Conservation (phyloP, 495 filamentous ascomycete genomes). For the Aspergillus kassunensis region DNA sequence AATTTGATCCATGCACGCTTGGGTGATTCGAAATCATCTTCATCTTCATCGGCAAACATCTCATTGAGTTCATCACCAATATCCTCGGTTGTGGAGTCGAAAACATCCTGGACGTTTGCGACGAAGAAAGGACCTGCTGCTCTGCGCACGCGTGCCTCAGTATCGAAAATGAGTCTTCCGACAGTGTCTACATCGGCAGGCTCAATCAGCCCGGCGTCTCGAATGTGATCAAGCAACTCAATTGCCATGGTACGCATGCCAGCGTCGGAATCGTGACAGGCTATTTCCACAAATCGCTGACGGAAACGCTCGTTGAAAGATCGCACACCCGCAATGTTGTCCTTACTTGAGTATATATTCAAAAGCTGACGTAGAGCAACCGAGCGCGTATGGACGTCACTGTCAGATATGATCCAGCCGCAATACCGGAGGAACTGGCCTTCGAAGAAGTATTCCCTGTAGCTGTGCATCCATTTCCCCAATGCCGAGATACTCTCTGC, state of each 20-base stretch:
- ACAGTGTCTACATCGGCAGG: slow-evolving; percentile 84
- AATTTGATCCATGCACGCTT: slow-evolving; percentile 82
- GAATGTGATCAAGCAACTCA: slow-evolving; percentile 72
- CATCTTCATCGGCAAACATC: slow-evolving; percentile 53
- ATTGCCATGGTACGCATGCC: slow-evolving; percentile 73
- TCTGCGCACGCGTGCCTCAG: slow-evolving; percentile 76
- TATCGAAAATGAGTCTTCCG: slow-evolving; percentile 81
- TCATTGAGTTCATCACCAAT: slow-evolving; percentile 80
- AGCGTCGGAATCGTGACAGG: slow-evolving; percentile 72
- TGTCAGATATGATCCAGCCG: slow-evolving; percentile 90
- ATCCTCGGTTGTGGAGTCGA: slow-evolving; percentile 75
- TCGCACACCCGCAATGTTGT: slow-evolving; percentile 71
- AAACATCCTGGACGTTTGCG: slow-evolving; percentile 75
- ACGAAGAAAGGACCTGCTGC: slow-evolving; percentile 87
- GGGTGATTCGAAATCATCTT: slow-evolving; percentile 70
- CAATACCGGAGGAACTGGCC: slow-evolving; percentile 85
- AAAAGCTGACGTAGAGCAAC: slow-evolving; percentile 80
- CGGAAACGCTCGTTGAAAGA: slow-evolving; percentile 90
- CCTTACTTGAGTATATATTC: slow-evolving; percentile 67
- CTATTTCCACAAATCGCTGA: slow-evolving; percentile 88
- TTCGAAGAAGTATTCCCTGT: slow-evolving; percentile 84
- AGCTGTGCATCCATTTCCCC: slow-evolving; percentile 77
- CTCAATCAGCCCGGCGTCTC: slow-evolving; percentile 81
- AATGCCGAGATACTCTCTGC: slow-evolving; percentile 79
- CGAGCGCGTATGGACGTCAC: slow-evolving; percentile 58